Conservation (phyloP, 441 rosid species). For the Corymbia citriodora region DNA sequence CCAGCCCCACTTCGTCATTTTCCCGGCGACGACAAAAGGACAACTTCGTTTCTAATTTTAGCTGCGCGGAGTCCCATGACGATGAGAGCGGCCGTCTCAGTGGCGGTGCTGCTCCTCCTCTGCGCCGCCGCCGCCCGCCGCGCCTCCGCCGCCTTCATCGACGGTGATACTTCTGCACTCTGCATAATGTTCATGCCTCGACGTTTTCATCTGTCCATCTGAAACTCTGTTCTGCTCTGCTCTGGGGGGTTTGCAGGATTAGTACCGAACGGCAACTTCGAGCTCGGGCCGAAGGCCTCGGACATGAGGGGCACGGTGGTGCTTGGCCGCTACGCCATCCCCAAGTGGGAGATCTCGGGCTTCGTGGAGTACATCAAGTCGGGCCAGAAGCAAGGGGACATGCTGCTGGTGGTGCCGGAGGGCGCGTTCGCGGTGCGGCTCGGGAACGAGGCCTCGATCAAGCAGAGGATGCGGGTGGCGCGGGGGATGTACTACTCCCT, state of each 20-base stretch:
- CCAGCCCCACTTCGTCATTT: not conserved
- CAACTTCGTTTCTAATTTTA: not conserved
- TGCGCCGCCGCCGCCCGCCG: slow-evolving; percentile 23
- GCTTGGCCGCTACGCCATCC: slow-evolving; percentile 30
- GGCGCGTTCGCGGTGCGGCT: slow-evolving; percentile 59
- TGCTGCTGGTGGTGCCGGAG: slow-evolving; percentile 62
- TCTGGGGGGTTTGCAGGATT: slow-evolving; percentile 24
- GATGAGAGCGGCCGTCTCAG: slow-evolving; percentile 21
- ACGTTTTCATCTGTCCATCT: not conserved
- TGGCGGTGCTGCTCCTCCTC: slow-evolving; percentile 32
- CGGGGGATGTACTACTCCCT: slow-evolving; percentile 43
- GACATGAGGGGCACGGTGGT: slow-evolving; percentile 55
- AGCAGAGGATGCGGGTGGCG: slow-evolving; percentile 31
- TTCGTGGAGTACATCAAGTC: slow-evolving; percentile 55
- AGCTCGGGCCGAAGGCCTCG: slow-evolving; percentile 33
- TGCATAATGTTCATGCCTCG: not conserved
- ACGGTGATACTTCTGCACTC: slow-evolving; percentile 24
- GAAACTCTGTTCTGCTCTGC: not conserved
- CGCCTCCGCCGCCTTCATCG: slow-evolving; percentile 41
- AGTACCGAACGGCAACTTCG: slow-evolving; percentile 54
- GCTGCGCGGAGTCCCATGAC: not conserved
- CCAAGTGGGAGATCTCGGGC: slow-evolving; percentile 48
- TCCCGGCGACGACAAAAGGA: not conserved
- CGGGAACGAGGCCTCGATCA: slow-evolving; percentile 62
- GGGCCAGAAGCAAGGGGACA: slow-evolving; percentile 69